A percentile compares a stretch with the other conserved stretches of the same genome.
Conservation (phyloP, 2,329 filamentous ascomycete genomes). For the Colletotrichum sublineola region DNA sequence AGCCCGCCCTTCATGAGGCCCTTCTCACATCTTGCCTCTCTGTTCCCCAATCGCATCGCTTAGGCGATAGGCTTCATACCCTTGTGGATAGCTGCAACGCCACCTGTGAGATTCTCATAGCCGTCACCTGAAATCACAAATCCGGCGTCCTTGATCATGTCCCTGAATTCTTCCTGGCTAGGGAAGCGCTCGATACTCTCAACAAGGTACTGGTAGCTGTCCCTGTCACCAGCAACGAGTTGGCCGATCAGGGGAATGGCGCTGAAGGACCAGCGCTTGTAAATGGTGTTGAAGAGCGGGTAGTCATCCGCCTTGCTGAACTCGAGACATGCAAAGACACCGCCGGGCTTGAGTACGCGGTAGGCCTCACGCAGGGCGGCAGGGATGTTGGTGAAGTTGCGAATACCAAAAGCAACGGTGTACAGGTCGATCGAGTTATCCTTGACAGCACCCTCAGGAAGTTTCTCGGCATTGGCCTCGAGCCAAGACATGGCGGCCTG, state of each 20-base stretch:
- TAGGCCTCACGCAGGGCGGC: constrained; percentile 85
- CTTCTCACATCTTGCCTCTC: neutral
- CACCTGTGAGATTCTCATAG: constrained; percentile 91
- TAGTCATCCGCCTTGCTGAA: constrained; percentile 87
- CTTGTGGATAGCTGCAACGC: constrained; percentile 96
- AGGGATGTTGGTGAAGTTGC: constrained; percentile 95
- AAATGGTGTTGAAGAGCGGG: constrained; percentile 83
- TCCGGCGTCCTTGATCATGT: constrained; percentile 86
- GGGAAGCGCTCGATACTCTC: constrained; percentile 98
- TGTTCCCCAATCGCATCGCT: neutral
- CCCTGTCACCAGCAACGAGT: constrained; percentile 90
- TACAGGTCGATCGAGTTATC: constrained; percentile 88
- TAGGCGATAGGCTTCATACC: constrained; percentile 81
- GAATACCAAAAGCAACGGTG: constrained; percentile 96
- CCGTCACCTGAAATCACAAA: constrained; percentile 86
- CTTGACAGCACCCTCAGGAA: constrained; percentile 71
- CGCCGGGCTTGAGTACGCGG: constrained; percentile 91
- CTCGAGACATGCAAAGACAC: constrained; percentile 96
- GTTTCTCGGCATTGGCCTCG: constrained; percentile 88
- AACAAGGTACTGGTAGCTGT: constrained; percentile 98
- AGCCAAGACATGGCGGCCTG: constrained; percentile 78
- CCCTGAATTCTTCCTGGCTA: constrained; percentile 83
- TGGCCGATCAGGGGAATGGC: constrained; percentile 97
- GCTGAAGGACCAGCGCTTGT: constrained; percentile 96
- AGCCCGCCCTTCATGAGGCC: neutral